These are phyloP conservation scores for Verticillium tricorpus DNA, from an alignment of 2,329 filamentous ascomycete species.

Conservation along the genomic window DNA sequence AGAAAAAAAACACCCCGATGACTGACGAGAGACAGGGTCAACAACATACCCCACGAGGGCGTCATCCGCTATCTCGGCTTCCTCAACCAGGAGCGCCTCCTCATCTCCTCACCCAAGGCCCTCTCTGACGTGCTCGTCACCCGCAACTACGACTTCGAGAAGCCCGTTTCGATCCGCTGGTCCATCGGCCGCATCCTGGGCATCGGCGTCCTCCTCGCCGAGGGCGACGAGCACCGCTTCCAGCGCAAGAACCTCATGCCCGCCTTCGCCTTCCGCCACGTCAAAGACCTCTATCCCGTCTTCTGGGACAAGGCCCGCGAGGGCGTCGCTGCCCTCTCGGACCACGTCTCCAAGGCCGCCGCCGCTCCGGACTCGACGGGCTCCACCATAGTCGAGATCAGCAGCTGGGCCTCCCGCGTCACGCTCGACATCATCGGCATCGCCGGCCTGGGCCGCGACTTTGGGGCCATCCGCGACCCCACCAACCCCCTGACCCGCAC, in stretches of 20 bases:
- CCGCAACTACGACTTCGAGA: constrained; percentile 66
- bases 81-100: constrained; percentile 59
- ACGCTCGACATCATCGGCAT: constrained; percentile 74
- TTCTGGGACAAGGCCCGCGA: constrained; percentile 79
- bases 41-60: constrained; percentile 61
- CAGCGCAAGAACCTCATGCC: constrained; percentile 77
- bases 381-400: constrained; percentile 48
- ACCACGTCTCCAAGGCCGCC: constrained; percentile 28
- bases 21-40: constrained; percentile 41
- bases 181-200: constrained; percentile 63
- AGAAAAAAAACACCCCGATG: background rate
- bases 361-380: constrained; percentile 23
- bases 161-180: constrained; percentile 50
- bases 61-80: constrained; percentile 62
- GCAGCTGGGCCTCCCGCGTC: constrained; percentile 59
- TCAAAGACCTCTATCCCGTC: constrained; percentile 77
- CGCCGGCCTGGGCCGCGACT: constrained; percentile 68
- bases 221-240: constrained; percentile 85
- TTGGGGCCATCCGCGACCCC: constrained; percentile 59
- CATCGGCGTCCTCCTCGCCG: constrained; percentile 70
- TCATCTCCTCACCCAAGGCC: constrained; percentile 58
- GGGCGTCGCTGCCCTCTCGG: constrained; percentile 58
- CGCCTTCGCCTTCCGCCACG: constrained; percentile 78
- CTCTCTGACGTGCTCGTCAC: constrained; percentile 66
- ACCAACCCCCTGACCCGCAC: constrained; percentile 52